Percentiles rank a stretch among this genome's conserved stretches.
These are phyloP conservation scores for Eragrostis tef DNA, from an alignment of 202 grass and related monocot species.

Conservation along the genomic window DNA sequence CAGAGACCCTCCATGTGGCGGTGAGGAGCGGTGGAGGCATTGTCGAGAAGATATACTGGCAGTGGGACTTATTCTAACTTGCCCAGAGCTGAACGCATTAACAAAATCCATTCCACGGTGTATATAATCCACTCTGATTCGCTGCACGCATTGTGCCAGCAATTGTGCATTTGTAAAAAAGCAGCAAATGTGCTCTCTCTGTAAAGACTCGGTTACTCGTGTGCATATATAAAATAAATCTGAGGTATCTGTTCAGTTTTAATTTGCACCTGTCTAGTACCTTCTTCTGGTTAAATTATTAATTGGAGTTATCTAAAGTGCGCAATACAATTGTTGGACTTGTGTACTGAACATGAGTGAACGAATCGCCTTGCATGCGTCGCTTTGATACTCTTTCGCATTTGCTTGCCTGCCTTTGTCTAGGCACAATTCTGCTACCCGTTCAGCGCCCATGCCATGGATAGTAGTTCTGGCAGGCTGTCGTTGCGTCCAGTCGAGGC, in stretches of 20 bases:
- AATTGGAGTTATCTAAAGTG: neutral
- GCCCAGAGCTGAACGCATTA: constrained; percentile 25
- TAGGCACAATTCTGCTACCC: no score
- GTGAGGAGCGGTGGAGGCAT: constrained; percentile 94
- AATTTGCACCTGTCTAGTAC: neutral
- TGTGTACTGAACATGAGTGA: neutral
- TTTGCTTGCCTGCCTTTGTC: no score
- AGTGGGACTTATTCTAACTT: constrained; percentile 87
- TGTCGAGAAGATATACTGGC: constrained; percentile 98
- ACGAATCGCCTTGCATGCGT: no score
- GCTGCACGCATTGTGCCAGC: constrained; percentile 50
- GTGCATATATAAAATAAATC: constrained; percentile 45
- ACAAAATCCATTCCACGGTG: constrained; percentile 55
- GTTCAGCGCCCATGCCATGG: no score
- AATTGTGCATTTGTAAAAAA: constrained; percentile 38
- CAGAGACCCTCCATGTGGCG: constrained; percentile 78
- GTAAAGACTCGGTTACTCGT: constrained; percentile 43
- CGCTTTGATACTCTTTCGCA: no score
- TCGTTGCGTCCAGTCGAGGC: no score
- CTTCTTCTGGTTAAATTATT: neutral
- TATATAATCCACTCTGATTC: constrained; percentile 57
- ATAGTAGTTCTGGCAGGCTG: no score
- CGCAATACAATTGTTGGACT: neutral
- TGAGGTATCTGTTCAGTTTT: constrained; percentile 13
- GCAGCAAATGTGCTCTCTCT: constrained; percentile 22